Percentiles rank a stretch among this genome's conserved stretches.
Evolutionary conservation across 495 filamentous ascomycete genomes (phyloP).

Genomic region (Chaetomium cochliodes): DNA sequence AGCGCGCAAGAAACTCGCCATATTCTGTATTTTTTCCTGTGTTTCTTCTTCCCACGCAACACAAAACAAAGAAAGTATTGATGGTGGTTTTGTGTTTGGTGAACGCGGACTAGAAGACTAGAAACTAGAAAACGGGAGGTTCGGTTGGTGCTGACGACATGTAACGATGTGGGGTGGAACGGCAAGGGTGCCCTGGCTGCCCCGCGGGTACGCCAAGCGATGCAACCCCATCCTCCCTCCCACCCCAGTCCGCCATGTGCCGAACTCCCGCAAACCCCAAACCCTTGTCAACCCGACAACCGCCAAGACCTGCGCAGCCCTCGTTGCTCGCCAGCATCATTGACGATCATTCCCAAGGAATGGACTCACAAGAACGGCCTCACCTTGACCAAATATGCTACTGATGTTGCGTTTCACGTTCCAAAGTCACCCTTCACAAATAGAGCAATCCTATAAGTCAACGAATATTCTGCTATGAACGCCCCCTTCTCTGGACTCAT

Average conservation of each 20-base stretch:
- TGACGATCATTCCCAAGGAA: not conserved
- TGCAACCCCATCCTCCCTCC: not conserved
- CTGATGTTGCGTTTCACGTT: not conserved
- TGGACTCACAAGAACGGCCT: not conserved
- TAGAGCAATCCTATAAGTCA: not conserved
- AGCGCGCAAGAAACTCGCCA: constrained; percentile 83
- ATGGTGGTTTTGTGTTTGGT: constrained; percentile 2
- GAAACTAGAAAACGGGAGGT: not conserved
- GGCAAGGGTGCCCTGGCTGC: not conserved
- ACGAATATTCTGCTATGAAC: not conserved
- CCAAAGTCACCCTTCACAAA: not conserved
- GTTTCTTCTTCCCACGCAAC: not conserved
- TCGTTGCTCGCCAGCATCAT: constrained; percentile 6
- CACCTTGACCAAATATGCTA: not conserved
- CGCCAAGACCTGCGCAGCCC: not conserved
- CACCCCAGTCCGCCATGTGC: not conserved
- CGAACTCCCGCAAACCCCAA: not conserved
- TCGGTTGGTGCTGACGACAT: constrained; percentile 8
- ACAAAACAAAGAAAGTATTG: not conserved
- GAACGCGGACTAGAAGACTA: too few relatives aligned
- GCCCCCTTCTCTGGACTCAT: constrained; percentile 10
- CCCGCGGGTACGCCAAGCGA: constrained; percentile 1
- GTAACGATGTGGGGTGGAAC: constrained; percentile 1
- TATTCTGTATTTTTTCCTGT: too few relatives aligned
- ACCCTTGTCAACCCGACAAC: not conserved